Evolutionary conservation across 257 asterid species (phyloP), one percentile per base, ranked within the genome.

Genomic region (Scutellaria barbata): DNA sequence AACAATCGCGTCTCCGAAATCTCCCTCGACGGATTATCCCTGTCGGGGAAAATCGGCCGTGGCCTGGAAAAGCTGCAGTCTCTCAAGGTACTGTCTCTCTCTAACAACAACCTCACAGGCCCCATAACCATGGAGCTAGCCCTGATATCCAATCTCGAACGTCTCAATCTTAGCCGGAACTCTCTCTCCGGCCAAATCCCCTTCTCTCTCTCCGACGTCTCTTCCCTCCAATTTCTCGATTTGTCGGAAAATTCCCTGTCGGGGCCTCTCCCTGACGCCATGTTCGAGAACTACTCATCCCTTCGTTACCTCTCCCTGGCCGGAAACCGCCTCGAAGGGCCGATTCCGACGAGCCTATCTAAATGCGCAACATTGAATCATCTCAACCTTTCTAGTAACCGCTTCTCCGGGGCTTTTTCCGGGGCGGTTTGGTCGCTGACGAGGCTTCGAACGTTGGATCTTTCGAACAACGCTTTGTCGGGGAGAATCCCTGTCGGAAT

Each of bases 31-130:
- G 89, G 90, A 0, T 54, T 94, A 1, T 35, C 60, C 68, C 82
- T 94, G 39, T 91, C 95, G 2, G 96, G 98, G 7, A 91, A 89
- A 71, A 84, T 95, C 40, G 93, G 95, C 10, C 68, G 95, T 50
- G 96, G 96, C 10, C 85, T 95, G 46, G 96, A 89, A 37, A 91
- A 88, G 61, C 53, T 95, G 57, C 84, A 73, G 55, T 77, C 79
- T 8, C 62, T 92, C 71, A 85, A 82, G 84, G 75, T 83, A 53
- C 81, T 91, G 35, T 91, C 98, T 30, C 71, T 95, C 55, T 77
- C 99, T 8, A 48, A 75, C 70, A 95, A 95, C 92, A 88, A 85
- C 18, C 82, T 95, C 5, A 79, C 88, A 9, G 96, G 96, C 8
- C 2, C 25, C 43, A 62, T 95, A 14, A 76, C 51, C 67, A 90